These are phyloP conservation scores for Solanum bukasovii DNA, from an alignment of 257 asterid genomes.

Conservation along the genomic window DNA sequence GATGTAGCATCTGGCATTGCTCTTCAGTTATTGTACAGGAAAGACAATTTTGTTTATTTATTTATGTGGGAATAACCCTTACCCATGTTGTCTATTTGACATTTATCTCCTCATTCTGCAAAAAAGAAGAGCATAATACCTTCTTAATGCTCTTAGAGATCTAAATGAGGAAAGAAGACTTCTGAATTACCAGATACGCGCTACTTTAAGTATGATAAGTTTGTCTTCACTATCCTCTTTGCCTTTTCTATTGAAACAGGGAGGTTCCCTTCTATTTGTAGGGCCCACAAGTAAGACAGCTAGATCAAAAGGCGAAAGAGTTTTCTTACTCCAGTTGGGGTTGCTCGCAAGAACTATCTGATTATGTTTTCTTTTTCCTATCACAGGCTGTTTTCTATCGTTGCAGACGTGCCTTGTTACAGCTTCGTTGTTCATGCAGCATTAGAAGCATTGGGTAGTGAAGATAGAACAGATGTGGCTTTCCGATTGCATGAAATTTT, in stretches of 20 bases:
- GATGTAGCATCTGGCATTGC: not conserved
- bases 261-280: not conserved
- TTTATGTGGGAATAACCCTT: not conserved
- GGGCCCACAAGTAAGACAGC: not conserved
- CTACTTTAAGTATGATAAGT: not conserved
- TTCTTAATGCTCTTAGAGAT: not conserved
- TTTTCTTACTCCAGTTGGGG: not conserved
- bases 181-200: not conserved
- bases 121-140: not conserved
- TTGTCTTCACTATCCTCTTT: not conserved
- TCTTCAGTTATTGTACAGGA: not conserved
- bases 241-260: not conserved
- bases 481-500: not conserved
- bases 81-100: not conserved
- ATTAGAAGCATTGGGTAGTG: not conserved
- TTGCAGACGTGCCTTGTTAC: not conserved
- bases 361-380: not conserved
- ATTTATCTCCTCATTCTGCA: not conserved
- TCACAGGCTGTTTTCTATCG: not conserved
- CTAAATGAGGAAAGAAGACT: not conserved
- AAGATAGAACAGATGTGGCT: not conserved
- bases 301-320: not conserved
- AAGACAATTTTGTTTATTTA: not conserved
- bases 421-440: not conserved
- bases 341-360: not conserved